phyloP scores from a whole-genome alignment of 192 early-diverging fungal species.

The Rhizophagus sp. region DNA sequence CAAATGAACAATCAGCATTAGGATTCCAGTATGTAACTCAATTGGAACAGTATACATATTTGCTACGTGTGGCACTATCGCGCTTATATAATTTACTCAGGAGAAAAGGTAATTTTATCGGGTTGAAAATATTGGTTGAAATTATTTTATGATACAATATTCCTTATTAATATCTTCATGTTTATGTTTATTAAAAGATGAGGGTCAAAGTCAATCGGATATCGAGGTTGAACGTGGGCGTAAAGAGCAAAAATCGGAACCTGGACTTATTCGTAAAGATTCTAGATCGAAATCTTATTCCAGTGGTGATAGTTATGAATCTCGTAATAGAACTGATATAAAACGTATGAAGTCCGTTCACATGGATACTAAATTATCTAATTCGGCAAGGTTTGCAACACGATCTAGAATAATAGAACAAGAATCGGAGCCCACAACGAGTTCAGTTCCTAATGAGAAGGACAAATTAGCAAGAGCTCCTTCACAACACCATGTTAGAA shows the following conservation, averaged over 20 bases:
- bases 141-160: neutral
- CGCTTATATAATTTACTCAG: conserved; percentile 79
- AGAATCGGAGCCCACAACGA: conserved; percentile 28
- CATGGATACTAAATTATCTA: conserved; percentile 50
- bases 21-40: conserved; percentile 78
- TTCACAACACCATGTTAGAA: conserved; percentile 25
- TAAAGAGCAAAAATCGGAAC: conserved; percentile 2
- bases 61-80: conserved; percentile 80
- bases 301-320: conserved; percentile 44
- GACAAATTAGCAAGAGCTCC: conserved; percentile 27
- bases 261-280: conserved; percentile 41
- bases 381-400: conserved; percentile 51
- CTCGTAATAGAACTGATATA: conserved; percentile 55
- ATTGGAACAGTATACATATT: conserved; percentile 88
- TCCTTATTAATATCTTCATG: neutral
- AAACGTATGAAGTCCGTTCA: conserved; percentile 62
- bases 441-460: neutral
- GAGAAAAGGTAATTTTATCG: conserved; percentile 38
- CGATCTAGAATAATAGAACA: conserved; percentile 56
- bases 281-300: conserved; percentile 52
- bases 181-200: neutral
- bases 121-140: neutral
- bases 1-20: conserved; percentile 42
- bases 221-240: conserved; percentile 15
- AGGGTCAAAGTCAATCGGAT: conserved; percentile 13